Base-by-base conservation (phyloP, 2,329 filamentous ascomycete species). In the Colletotrichum lini region DNA sequence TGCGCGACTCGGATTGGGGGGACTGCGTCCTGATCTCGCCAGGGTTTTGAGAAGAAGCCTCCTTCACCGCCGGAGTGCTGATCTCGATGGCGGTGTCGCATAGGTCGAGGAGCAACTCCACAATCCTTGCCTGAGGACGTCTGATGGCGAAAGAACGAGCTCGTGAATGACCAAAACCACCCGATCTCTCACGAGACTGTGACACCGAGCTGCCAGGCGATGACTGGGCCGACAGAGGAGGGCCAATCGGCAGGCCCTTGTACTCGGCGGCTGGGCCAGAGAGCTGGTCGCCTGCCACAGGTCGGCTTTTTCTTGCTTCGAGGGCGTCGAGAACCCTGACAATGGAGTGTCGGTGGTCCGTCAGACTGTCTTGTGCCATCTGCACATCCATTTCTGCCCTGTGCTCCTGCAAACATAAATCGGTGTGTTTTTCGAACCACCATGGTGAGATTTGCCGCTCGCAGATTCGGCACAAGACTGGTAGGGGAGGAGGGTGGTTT, bases 341-440 rank as follows among this genome's bases (percentile, higher is more conserved):
- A 76, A 99, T 98, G 49, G 93, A 89, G 81, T 98, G 95, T 7
- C 96, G 92, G 82, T 99, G 96, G 78, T 99, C 96, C 8, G 92
- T 93, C 59, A 99, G 85, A 73, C 90, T 94, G 79, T 99, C 96
- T 78, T 99, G 96, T 7, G 95, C 91, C 86, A 98, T 92, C 79
- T 99, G 96, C 4, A 99, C 95, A 76, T 98, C 96, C 94, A 98
- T 97, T 80, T 99, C 96, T 0, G 96, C 96, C 62, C 93, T 92
- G 79, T 99, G 96, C 80, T 99, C 96, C 79, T 98, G 95, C 66
- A 98, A 86, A 78, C 96, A 99, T 23, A 98, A 85, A 77, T 99
- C 97, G 2, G 96, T 98, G 80, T 99, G 96, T 81, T 98, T 99
- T 82, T 99, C 96, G 76, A 99, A 99, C 97, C 96, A 99, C 96